These are phyloP conservation scores for Fragaria nilgerrensis DNA, from an alignment of 306 rosid species.

Conservation along the genomic window DNA sequence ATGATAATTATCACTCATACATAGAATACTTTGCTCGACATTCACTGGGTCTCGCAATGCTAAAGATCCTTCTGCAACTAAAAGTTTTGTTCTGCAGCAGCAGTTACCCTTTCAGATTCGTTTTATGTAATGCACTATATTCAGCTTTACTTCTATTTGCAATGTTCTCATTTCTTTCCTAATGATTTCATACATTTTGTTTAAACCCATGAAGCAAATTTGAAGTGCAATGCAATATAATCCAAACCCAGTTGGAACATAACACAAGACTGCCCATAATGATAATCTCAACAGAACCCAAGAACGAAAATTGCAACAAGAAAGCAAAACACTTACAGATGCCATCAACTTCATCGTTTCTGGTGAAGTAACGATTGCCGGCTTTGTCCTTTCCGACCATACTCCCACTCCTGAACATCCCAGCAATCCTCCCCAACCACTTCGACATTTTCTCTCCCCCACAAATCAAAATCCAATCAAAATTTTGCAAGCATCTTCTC, in stretches of 20 bases:
- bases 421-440: slow-evolving; percentile 52
- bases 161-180: neutral
- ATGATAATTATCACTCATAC: neutral
- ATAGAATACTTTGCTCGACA: neutral
- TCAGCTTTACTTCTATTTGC: neutral
- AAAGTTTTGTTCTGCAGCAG: neutral
- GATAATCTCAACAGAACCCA: slow-evolving; percentile 10
- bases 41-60: neutral
- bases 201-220: neutral
- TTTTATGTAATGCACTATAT: neutral
- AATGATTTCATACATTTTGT: neutral
- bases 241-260: neutral
- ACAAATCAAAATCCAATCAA: neutral
- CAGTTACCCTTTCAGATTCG: neutral
- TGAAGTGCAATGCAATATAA: neutral
- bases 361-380: slow-evolving; percentile 73
- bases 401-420: slow-evolving; percentile 48
- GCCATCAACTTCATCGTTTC: slow-evolving; percentile 68
- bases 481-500: neutral
- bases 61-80: neutral
- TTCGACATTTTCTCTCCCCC: slow-evolving; percentile 52
- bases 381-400: slow-evolving; percentile 65
- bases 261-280: neutral
- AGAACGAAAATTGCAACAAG: neutral
- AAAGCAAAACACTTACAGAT: slow-evolving; percentile 49